These are phyloP conservation scores for Plasmodium inui DNA, from an alignment of 169 alveolate genomes.

Conservation along the genomic window DNA sequence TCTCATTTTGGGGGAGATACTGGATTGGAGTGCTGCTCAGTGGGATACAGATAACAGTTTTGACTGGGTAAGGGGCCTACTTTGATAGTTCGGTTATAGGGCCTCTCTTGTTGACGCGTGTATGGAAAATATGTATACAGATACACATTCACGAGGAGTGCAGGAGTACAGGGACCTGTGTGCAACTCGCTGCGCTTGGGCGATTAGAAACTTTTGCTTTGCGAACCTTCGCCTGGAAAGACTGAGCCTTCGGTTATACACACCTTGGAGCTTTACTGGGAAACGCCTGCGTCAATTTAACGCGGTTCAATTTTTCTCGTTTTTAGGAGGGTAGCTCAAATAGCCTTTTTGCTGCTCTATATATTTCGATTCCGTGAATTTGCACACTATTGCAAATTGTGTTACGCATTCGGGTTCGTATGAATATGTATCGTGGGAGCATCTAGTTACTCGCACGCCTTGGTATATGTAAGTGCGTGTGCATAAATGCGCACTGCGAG, in stretches of 20 bases:
- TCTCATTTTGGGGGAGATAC: slow-evolving; percentile 16
- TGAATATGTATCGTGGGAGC: background rate
- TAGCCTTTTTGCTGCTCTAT: background rate
- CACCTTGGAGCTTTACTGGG: background rate
- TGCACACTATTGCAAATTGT: background rate
- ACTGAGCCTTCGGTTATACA: background rate
- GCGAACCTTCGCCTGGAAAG: too few relatives aligned
- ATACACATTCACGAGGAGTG: background rate
- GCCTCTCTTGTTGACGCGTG: background rate
- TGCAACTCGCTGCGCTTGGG: background rate
- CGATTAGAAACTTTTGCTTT: background rate
- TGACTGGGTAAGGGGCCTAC: background rate
- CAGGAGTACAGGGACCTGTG: background rate
- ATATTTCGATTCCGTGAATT: background rate
- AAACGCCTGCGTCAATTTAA: background rate
- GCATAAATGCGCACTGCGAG: background rate
- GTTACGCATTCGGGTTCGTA: background rate
- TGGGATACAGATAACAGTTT: background rate
- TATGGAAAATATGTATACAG: background rate
- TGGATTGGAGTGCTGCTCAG: background rate
- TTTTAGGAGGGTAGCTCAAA: background rate
- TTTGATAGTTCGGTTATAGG: background rate
- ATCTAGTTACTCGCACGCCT: background rate
- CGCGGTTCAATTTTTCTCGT: background rate
- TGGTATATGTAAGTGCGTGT: background rate